Percentiles rank a stretch among this genome's conserved stretches.
Conservation (phyloP, 768 basidiomycete genomes). For the Naganishia onofrii region DNA sequence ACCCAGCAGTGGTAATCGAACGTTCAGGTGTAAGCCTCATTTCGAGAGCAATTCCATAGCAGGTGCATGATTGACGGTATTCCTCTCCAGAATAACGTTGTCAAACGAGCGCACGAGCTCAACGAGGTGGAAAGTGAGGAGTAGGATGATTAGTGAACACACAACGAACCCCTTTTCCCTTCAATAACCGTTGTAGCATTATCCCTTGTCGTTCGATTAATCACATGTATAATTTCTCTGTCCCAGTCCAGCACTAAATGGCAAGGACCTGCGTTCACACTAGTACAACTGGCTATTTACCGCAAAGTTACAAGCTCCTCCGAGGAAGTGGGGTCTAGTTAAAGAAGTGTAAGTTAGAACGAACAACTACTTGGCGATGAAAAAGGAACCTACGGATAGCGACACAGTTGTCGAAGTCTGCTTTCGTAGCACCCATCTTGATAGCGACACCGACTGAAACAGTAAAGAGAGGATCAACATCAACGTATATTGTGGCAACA, state of each 20-base stretch:
- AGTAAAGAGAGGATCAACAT: background rate
- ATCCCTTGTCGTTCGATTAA: background rate
- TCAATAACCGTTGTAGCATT: background rate
- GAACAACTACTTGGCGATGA: too few species aligned
- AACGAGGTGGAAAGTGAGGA: slow-evolving; percentile 53
- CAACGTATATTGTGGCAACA: background rate
- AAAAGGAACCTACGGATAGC: slow-evolving; percentile 46
- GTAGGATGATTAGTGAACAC: background rate
- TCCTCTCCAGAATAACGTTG: slow-evolving; percentile 56
- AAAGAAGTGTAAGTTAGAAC: background rate
- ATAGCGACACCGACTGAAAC: slow-evolving; percentile 71
- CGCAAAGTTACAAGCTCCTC: slow-evolving; percentile 53
- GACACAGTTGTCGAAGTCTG: slow-evolving; percentile 49
- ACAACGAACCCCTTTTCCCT: background rate
- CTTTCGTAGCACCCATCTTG: slow-evolving; percentile 73
- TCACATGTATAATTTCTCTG: background rate
- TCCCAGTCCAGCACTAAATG: too few species aligned
- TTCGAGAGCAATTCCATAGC: background rate
- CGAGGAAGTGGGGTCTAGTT: slow-evolving; percentile 51
- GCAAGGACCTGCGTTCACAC: background rate
- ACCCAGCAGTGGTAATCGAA: slow-evolving; percentile 59
- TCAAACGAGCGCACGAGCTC: slow-evolving; percentile 60
- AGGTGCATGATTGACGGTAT: background rate
- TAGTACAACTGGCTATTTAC: slow-evolving; percentile 27
- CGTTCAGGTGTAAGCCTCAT: slow-evolving; percentile 55